phyloP scores from a whole-genome alignment of 2,329 filamentous ascomycete species.

The Pseudopyrenochaeta lycopersici region DNA sequence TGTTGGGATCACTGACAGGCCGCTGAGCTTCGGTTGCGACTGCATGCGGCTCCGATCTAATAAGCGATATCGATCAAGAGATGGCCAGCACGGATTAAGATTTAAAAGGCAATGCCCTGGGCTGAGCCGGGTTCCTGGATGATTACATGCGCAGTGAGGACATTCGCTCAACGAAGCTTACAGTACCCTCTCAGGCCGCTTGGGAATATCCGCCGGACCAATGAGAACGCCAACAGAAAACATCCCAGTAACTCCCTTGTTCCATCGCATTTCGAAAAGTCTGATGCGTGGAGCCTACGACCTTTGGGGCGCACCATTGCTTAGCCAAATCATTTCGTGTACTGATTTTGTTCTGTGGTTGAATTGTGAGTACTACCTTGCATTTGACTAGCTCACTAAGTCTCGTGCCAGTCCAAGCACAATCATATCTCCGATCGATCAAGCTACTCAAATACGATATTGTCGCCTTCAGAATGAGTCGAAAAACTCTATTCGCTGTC shows the following conservation, averaged over 20 bases:
- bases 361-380: neutral
- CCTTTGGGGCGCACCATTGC: neutral
- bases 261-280: too few relatives aligned
- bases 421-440: too few relatives aligned
- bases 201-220: neutral
- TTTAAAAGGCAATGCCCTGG: slow-evolving; percentile 1
- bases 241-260: neutral
- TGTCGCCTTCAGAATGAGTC: too few relatives aligned
- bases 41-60: slow-evolving; percentile 18
- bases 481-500: neutral
- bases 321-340: too few relatives aligned
- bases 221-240: neutral
- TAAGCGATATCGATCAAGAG: slow-evolving; percentile 11
- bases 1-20: slow-evolving; percentile 7
- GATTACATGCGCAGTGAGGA: slow-evolving; percentile 2
- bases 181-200: neutral
- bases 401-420: too few relatives aligned
- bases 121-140: slow-evolving; percentile 1
- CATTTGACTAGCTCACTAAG: too few relatives aligned
- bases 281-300: neutral
- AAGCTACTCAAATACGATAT: too few relatives aligned
- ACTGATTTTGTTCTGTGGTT: neutral
- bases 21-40: neutral
- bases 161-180: neutral
- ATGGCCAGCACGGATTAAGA: slow-evolving; percentile 9